A percentile compares a stretch with the other conserved stretches of the same genome.
Evolutionary conservation across 208 protist genomes (phyloP).

Genomic region (Trypanosoma caninum): DNA sequence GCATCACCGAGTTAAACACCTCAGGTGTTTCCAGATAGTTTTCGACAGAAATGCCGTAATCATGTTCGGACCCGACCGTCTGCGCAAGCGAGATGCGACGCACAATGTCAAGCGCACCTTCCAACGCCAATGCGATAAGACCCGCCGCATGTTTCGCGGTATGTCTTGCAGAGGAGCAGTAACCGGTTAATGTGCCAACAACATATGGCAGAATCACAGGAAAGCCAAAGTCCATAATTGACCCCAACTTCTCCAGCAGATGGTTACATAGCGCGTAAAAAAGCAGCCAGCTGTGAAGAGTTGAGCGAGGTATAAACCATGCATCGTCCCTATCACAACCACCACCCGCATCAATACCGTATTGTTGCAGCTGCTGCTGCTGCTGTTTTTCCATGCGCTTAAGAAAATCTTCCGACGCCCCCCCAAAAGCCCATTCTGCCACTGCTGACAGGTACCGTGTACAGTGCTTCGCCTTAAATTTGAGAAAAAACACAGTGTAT

Average conservation of each 20-base stretch:
- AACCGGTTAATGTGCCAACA: slow-evolving; percentile 53
- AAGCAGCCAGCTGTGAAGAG: slow-evolving; percentile 69
- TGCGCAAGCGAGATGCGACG: slow-evolving; percentile 69
- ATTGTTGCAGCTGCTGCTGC: background rate
- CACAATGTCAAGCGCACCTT: slow-evolving; percentile 66
- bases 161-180: slow-evolving; percentile 40
- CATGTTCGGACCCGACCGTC: slow-evolving; percentile 67
- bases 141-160: slow-evolving; percentile 29
- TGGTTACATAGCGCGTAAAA: slow-evolving; percentile 81
- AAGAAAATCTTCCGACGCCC: slow-evolving; percentile 20
- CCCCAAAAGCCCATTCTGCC: slow-evolving; percentile 79
- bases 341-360: background rate
- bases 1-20: slow-evolving; percentile 84
- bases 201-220: slow-evolving; percentile 56
- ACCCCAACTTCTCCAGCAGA: slow-evolving; percentile 69
- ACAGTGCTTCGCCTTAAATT: slow-evolving; percentile 87
- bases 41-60: slow-evolving; percentile 71
- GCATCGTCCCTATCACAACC: slow-evolving; percentile 8
- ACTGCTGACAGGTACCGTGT: slow-evolving; percentile 51
- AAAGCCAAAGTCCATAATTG: slow-evolving; percentile 82
- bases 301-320: slow-evolving; percentile 33
- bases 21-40: slow-evolving; percentile 68
- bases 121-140: slow-evolving; percentile 58
- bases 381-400: slow-evolving; percentile 17
- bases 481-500: slow-evolving; percentile 81